These are phyloP conservation scores for Hypholoma sublateritium DNA, from an alignment of 768 basidiomycete species.

Conservation along the genomic window DNA sequence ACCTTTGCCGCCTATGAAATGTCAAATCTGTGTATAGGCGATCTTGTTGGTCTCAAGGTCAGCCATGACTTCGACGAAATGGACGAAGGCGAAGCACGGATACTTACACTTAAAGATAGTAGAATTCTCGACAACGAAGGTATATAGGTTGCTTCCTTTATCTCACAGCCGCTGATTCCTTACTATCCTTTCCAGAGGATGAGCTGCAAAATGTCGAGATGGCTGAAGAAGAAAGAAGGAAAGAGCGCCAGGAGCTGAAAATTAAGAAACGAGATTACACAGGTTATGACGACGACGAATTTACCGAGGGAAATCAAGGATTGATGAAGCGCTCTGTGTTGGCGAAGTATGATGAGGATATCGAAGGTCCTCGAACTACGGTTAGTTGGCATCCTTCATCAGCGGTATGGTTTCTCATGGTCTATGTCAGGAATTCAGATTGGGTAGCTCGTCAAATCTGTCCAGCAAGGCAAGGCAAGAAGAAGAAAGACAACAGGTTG, in stretches of 20 bases:
- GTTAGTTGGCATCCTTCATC: constrained; percentile 36
- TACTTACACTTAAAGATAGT: constrained; percentile 96
- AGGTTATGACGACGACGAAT: constrained; percentile 96
- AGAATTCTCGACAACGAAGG: constrained; percentile 96
- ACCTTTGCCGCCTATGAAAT: not conserved
- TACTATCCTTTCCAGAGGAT: constrained; percentile 65
- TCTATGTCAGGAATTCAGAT: constrained; percentile 71
- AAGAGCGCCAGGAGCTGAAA: constrained; percentile 81
- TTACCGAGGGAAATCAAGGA: constrained; percentile 70
- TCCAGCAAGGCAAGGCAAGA: constrained; percentile 39
- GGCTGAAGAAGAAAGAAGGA: constrained; percentile 81
- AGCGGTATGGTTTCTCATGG: not conserved
- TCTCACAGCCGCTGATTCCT: not conserved
- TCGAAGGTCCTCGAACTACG: constrained; percentile 71
- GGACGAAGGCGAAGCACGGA: constrained; percentile 91
- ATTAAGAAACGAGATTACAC: constrained; percentile 90
- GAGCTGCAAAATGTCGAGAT: constrained; percentile 95
- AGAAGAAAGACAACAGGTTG: constrained; percentile 49
- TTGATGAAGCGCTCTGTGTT: constrained; percentile 75
- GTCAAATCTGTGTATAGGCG: constrained; percentile 48
- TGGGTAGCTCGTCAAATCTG: constrained; percentile 59
- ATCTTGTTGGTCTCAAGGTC: constrained; percentile 93
- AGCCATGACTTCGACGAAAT: constrained; percentile 91
- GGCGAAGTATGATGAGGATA: constrained; percentile 91
- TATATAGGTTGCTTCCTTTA: constrained; percentile 25